Percentiles rank a stretch among this genome's conserved stretches.
phyloP scores from a whole-genome alignment of 108 stramenopile genomes.

The Nitzschia sp. region DNA sequence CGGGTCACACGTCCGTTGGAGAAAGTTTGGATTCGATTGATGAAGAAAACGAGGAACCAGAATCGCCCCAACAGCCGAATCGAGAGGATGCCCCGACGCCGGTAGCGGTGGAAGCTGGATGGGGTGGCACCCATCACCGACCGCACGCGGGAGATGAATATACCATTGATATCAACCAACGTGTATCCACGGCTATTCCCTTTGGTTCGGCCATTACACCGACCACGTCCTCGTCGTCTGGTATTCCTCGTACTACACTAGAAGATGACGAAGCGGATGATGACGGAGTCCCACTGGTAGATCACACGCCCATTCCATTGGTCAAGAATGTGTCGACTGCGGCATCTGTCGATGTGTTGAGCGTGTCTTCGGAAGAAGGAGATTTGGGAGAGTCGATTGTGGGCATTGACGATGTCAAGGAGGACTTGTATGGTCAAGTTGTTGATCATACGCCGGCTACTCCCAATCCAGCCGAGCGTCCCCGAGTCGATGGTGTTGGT shows the following conservation, averaged over 20 bases:
- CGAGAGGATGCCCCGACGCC: conserved; percentile 10
- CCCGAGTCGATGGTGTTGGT: background rate
- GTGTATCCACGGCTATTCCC: background rate
- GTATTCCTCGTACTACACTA: background rate
- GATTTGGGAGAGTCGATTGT: conserved; percentile 29
- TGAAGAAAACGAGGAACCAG: conserved; percentile 54
- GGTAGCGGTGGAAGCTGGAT: conserved; percentile 13
- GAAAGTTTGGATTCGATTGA: conserved; percentile 71
- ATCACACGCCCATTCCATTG: conserved; percentile 25
- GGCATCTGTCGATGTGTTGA: conserved; percentile 23
- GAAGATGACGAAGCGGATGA: background rate
- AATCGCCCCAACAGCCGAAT: background rate
- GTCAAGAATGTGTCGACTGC: background rate
- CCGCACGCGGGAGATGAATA: background rate
- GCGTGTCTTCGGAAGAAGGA: conserved; percentile 22
- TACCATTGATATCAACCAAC: background rate
- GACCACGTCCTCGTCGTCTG: background rate
- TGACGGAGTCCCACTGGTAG: conserved; percentile 23
- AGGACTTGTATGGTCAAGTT: conserved; percentile 41
- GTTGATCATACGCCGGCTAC: conserved; percentile 48
- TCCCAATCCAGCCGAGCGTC: conserved; percentile 5
- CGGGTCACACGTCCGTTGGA: conserved; percentile 37
- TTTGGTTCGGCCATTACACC: conserved; percentile 17
- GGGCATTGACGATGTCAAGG: conserved; percentile 24
- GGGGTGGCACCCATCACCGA: background rate